These are phyloP conservation scores for Auriculariales sp. DNA, from an alignment of 768 basidiomycete species.

Conservation along the genomic window DNA sequence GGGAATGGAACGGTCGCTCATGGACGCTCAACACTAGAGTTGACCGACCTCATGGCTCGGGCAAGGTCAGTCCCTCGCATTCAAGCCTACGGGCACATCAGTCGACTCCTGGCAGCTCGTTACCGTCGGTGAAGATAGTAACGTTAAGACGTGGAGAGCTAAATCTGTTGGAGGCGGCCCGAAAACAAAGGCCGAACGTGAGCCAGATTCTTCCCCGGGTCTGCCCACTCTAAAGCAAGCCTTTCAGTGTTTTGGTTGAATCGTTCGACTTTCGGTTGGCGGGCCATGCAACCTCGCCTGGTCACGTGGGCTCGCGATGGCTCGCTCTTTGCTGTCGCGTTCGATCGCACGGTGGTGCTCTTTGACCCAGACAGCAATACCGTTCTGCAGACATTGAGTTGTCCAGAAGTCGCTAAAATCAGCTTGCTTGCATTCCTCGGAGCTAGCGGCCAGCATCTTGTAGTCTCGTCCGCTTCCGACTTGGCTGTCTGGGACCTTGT, in stretches of 20 bases:
- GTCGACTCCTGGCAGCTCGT: constrained; percentile 33
- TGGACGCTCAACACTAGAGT: constrained; percentile 81
- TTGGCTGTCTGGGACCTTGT: constrained; percentile 65
- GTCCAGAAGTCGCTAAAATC: constrained; percentile 30
- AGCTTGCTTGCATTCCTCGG: constrained; percentile 46
- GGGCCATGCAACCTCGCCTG: constrained; percentile 47
- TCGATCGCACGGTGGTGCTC: constrained; percentile 51
- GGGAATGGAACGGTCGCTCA: constrained; percentile 64
- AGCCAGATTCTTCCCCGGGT: no score
- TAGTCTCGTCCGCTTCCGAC: constrained; percentile 30
- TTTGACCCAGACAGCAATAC: constrained; percentile 56
- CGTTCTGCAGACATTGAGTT: constrained; percentile 43
- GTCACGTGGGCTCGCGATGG: constrained; percentile 75
- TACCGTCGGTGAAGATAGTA: constrained; percentile 61
- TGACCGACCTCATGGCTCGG: constrained; percentile 69
- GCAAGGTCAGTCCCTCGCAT: constrained; percentile 48
- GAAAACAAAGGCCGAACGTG: no score
- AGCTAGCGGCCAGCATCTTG: constrained; percentile 52
- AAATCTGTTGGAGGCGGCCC: constrained; percentile 27
- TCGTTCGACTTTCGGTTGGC: constrained; percentile 57
- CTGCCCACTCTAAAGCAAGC: no score
- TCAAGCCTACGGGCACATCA: constrained; percentile 35
- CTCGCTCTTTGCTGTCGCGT: constrained; percentile 65
- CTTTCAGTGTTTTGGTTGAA: constrained; percentile 76
- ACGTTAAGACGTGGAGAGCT: constrained; percentile 71